These are phyloP conservation scores for Ophiocordyceps australis DNA, from an alignment of 2,329 filamentous ascomycete species.

Conservation along the genomic window DNA sequence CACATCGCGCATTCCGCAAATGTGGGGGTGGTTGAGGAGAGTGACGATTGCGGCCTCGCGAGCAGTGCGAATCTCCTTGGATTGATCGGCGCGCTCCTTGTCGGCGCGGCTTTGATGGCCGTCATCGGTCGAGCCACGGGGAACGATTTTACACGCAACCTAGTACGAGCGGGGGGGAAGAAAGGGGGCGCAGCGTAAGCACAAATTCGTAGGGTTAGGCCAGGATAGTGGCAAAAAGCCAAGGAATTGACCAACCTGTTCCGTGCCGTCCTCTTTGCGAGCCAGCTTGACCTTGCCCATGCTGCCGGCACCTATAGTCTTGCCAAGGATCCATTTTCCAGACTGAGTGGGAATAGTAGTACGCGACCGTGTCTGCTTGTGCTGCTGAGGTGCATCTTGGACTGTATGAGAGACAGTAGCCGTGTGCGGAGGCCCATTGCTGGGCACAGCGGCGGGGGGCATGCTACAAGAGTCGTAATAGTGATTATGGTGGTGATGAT, in stretches of 20 bases:
- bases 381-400: conserved; percentile 15
- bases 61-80: conserved; percentile 88
- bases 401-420: conserved; percentile 19
- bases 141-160: conserved; percentile 96
- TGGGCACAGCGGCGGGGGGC: conserved; percentile 29
- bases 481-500: conserved; percentile 14
- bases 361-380: conserved; percentile 35
- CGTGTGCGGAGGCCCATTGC: conserved; percentile 31
- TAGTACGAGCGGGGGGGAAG: conserved; percentile 2
- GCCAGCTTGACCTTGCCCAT: conserved; percentile 99
- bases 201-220: too few species aligned
- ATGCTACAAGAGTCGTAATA: conserved; percentile 21
- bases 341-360: conserved; percentile 83
- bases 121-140: conserved; percentile 76
- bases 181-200: background rate
- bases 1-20: conserved; percentile 89
- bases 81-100: conserved; percentile 81
- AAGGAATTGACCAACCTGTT: conserved; percentile 49
- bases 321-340: conserved; percentile 87
- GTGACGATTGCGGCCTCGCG: conserved; percentile 94
- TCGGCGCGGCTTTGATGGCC: conserved; percentile 53
- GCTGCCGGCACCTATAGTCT: conserved; percentile 92
- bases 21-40: conserved; percentile 83
- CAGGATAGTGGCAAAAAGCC: too few species aligned
- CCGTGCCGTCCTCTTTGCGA: conserved; percentile 72